Conservation (phyloP, 345 rosid genomes). For the Rhizophora apiculata region DNA sequence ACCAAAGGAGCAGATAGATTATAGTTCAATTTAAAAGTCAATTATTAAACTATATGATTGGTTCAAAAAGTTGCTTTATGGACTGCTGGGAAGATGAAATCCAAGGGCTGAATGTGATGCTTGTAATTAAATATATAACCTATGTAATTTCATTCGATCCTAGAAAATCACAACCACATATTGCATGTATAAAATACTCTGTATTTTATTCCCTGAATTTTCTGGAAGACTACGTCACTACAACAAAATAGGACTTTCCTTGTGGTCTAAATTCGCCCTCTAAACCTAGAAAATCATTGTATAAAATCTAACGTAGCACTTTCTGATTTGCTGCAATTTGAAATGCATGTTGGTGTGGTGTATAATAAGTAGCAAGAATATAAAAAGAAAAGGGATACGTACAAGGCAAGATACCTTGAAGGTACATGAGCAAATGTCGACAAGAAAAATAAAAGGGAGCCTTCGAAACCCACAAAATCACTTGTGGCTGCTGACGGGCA, state of each 20-base stretch:
- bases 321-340: too few relatives aligned
- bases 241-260: too few relatives aligned
- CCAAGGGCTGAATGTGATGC: conserved; percentile 28
- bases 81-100: conserved; percentile 15
- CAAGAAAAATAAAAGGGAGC: neutral
- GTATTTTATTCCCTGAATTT: neutral
- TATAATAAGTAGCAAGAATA: neutral
- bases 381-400: neutral
- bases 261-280: too few relatives aligned
- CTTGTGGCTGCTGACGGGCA: too few relatives aligned
- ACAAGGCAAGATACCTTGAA: conserved; percentile 6
- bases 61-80: conserved; percentile 19
- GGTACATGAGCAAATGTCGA: neutral
- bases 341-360: too few relatives aligned
- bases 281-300: too few relatives aligned
- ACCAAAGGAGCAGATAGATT: neutral
- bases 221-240: neutral
- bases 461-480: neutral
- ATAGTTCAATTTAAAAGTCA: conserved; percentile 27
- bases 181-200: conserved; percentile 3
- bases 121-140: conserved; percentile 7
- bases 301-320: too few relatives aligned
- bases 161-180: conserved; percentile 19
- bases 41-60: conserved; percentile 26
- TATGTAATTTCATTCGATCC: conserved; percentile 17